phyloP scores from a whole-genome alignment of 305 asterid genomes.

The Fraxinus sp. region DNA sequence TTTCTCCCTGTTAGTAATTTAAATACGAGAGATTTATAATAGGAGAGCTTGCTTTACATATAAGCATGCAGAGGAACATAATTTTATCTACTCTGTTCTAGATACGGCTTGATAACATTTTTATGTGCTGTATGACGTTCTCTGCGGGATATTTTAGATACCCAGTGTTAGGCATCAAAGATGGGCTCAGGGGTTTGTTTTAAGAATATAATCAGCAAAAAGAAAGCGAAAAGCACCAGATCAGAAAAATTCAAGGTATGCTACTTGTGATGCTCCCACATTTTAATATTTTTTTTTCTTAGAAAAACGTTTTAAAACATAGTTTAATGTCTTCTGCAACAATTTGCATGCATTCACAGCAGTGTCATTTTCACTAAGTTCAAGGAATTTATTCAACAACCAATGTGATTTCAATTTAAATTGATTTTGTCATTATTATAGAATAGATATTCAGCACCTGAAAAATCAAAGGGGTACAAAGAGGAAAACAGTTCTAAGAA shows the following conservation, averaged over 20 bases:
- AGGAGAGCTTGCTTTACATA: background rate
- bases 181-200: conserved; percentile 87
- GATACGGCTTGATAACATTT: background rate
- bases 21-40: background rate
- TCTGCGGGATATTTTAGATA: conserved; percentile 33
- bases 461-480: conserved; percentile 23
- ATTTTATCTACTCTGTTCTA: background rate
- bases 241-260: conserved; percentile 53
- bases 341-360: background rate
- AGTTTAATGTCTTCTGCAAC: background rate
- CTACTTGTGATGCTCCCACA: conserved; percentile 17
- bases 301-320: background rate
- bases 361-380: background rate
- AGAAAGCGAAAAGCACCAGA: conserved; percentile 50
- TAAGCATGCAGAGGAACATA: conserved; percentile 7
- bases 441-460: conserved; percentile 49
- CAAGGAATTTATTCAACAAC: background rate
- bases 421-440: conserved; percentile 5
- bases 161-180: conserved; percentile 27
- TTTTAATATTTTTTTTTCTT: background rate
- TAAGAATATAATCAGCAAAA: conserved; percentile 66
- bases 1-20: background rate
- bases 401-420: background rate
- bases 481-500: conserved; percentile 17
- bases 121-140: conserved; percentile 16